phyloP scores from a whole-genome alignment of 306 rosid genomes.

The Carpinus viminea region DNA sequence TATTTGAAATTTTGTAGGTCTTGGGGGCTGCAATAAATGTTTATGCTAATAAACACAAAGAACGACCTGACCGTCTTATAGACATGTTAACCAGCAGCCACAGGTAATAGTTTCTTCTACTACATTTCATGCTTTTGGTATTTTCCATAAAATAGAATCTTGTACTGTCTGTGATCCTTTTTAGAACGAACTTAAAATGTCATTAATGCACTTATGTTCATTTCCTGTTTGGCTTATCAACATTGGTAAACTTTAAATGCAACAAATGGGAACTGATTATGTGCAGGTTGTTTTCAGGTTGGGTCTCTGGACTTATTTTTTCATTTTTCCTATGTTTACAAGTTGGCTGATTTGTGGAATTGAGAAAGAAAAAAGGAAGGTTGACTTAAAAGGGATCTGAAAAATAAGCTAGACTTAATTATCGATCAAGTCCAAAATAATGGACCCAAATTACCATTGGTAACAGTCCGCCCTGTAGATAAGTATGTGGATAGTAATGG shows the following conservation, averaged over 20 bases:
- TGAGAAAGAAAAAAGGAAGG: background rate
- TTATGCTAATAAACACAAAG: conserved; percentile 97
- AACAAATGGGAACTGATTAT: background rate
- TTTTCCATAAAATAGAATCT: conserved; percentile 6
- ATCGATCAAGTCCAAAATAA: conserved; percentile 4
- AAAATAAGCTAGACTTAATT: background rate
- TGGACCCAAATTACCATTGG: background rate
- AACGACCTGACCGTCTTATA: conserved; percentile 96
- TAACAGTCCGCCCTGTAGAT: background rate
- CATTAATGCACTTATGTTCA: background rate
- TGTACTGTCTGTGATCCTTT: background rate
- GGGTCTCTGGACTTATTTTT: background rate
- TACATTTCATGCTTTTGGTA: conserved; percentile 17
- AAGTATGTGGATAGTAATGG: background rate
- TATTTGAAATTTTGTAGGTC: conserved; percentile 51
- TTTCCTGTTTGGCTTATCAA: background rate
- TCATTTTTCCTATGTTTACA: background rate
- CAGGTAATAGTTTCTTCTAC: conserved; percentile 49
- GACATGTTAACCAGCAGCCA: conserved; percentile 99
- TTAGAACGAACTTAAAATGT: background rate
- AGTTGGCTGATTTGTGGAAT: background rate
- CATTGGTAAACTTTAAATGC: too few species aligned
- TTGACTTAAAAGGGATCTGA: background rate
- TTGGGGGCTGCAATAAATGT: conserved; percentile 97
- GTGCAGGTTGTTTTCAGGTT: conserved; percentile 5